Evolutionary conservation across 768 basidiomycete species (phyloP).

Genomic region (Multifurca ochricompacta): DNA sequence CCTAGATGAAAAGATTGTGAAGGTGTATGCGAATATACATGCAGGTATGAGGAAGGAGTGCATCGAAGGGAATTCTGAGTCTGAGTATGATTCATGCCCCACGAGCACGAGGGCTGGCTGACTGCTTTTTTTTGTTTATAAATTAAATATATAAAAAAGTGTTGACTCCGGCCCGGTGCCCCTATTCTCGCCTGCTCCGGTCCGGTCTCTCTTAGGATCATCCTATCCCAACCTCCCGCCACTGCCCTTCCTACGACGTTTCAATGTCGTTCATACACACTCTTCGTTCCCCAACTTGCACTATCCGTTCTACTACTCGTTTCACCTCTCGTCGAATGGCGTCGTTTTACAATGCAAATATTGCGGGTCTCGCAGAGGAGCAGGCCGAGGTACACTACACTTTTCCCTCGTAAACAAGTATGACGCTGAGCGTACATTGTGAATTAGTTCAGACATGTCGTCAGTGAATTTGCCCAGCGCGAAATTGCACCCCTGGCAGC

Average conservation of each 20-base stretch:
- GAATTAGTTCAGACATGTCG: constrained; percentile 69
- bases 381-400: constrained; percentile 58
- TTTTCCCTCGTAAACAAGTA: not conserved
- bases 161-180: no score
- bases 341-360: constrained; percentile 60
- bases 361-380: constrained; percentile 73
- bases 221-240: not conserved
- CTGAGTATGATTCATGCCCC: no score
- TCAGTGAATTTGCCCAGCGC: constrained; percentile 69
- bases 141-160: no score
- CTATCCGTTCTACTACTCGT: not conserved
- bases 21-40: constrained; percentile 30
- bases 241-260: no score
- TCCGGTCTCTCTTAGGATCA: no score
- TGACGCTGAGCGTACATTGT: not conserved
- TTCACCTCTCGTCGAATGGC: constrained; percentile 23
- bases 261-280: not conserved
- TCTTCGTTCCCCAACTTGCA: not conserved
- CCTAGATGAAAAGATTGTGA: constrained; percentile 62
- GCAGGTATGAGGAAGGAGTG: constrained; percentile 7
- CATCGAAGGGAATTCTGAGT: not conserved
- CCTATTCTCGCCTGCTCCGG: no score
- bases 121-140: no score
- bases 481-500: constrained; percentile 83
- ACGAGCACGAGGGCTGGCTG: no score